Evolutionary conservation across 148 eudicot genomes (phyloP).

Genomic region (Vaccinium macrocarpon): DNA sequence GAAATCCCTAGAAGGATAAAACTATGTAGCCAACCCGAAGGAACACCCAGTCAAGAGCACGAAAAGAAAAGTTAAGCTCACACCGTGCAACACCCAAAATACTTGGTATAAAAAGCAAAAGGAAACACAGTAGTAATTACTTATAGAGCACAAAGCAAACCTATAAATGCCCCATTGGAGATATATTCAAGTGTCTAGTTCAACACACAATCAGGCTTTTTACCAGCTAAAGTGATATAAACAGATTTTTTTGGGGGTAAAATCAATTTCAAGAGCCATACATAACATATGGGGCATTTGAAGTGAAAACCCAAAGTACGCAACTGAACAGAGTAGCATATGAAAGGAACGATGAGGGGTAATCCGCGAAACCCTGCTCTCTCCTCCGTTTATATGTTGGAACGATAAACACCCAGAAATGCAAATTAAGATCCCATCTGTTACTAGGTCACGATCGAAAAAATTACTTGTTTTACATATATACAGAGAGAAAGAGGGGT

Average conservation of each 20-base stretch:
- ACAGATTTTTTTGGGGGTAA: no score
- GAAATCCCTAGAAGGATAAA: neutral
- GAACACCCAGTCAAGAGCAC: neutral
- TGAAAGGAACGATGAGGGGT: neutral
- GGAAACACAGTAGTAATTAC: neutral
- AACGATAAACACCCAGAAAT: neutral
- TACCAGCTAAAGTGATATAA: neutral
- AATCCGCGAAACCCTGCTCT: neutral
- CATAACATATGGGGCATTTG: no score
- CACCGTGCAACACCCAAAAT: neutral
- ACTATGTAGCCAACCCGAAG: neutral
- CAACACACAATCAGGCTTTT: neutral
- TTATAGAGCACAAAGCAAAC: neutral
- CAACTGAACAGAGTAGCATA: neutral
- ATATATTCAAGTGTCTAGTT: neutral
- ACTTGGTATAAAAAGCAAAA: neutral
- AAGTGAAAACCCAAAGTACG: no score
- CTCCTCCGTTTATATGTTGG: neutral
- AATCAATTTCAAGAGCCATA: neutral
- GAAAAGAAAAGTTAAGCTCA: neutral
- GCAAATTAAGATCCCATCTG: neutral
- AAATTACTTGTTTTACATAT: neutral
- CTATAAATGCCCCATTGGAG: no score
- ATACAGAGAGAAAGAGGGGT: no score
- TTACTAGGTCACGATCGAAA: neutral